These are phyloP conservation scores for Pholiota conissans DNA, from an alignment of 768 basidiomycete species.

Conservation along the genomic window DNA sequence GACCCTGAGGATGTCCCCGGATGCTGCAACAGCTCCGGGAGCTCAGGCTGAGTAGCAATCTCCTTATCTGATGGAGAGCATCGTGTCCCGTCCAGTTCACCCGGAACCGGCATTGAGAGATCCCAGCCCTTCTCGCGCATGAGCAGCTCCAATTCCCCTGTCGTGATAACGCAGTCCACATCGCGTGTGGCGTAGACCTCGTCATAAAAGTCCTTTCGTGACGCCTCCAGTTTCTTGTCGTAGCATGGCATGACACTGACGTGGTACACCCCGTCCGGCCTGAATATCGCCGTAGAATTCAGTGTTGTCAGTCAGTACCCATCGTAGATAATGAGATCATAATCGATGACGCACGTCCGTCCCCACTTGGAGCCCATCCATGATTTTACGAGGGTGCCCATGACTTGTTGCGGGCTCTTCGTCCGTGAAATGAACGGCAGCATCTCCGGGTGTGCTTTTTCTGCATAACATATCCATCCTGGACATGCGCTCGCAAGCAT, in stretches of 20 bases:
- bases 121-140: conserved; percentile 85
- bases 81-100: conserved; percentile 37
- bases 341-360: conserved; percentile 54
- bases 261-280: conserved; percentile 89
- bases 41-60: too few species aligned
- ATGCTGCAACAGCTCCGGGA: conserved; percentile 79
- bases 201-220: conserved; percentile 89
- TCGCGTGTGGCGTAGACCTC: conserved; percentile 82
- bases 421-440: conserved; percentile 85
- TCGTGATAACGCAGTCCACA: conserved; percentile 97
- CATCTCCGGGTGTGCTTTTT: conserved; percentile 95
- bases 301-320: conserved; percentile 1
- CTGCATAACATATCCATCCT: conserved; percentile 99
- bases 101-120: conserved; percentile 54
- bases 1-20: conserved; percentile 90
- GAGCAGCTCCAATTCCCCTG: conserved; percentile 87
- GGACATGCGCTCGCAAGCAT: conserved; percentile 97
- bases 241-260: conserved; percentile 99
- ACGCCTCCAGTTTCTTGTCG: conserved; percentile 99
- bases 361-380: conserved; percentile 76
- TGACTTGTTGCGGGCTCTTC: conserved; percentile 92
- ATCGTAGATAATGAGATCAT: background rate
- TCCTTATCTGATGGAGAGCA: conserved; percentile 12
- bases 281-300: conserved; percentile 26
- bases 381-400: conserved; percentile 91